These are phyloP conservation scores for Smittium culicis DNA, from an alignment of 371 early-diverging fungal species.

Conservation along the genomic window DNA sequence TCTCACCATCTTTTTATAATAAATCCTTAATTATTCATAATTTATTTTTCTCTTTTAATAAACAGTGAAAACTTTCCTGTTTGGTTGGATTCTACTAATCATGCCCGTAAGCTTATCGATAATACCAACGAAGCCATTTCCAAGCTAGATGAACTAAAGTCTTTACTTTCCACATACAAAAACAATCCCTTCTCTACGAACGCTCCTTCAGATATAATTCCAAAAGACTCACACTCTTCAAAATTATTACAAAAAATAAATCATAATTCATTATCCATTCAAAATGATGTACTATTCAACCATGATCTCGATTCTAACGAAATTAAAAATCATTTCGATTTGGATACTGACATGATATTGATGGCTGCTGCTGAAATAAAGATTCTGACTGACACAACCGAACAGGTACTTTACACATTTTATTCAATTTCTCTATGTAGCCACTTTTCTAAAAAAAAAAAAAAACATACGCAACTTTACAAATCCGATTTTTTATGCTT, in stretches of 20 bases:
- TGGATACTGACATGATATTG: neutral
- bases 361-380: neutral
- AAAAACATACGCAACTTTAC: no score
- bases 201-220: no score
- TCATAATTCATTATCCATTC: neutral
- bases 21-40: no score
- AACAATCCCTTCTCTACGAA: neutral
- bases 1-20: no score
- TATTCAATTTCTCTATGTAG: neutral
- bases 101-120: neutral
- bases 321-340: neutral
- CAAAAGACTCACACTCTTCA: no score
- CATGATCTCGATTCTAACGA: neutral
- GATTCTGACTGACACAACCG: neutral
- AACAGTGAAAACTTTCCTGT: neutral
- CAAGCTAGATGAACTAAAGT: neutral
- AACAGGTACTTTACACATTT: neutral
- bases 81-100: neutral
- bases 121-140: neutral
- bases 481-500: no score
- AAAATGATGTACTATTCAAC: neutral
- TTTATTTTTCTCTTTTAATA: no score
- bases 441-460: no score
- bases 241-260: neutral
- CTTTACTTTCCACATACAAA: neutral